These are phyloP conservation scores for Malus hybrid DNA, from an alignment of 331 rosid species.

Conservation along the genomic window DNA sequence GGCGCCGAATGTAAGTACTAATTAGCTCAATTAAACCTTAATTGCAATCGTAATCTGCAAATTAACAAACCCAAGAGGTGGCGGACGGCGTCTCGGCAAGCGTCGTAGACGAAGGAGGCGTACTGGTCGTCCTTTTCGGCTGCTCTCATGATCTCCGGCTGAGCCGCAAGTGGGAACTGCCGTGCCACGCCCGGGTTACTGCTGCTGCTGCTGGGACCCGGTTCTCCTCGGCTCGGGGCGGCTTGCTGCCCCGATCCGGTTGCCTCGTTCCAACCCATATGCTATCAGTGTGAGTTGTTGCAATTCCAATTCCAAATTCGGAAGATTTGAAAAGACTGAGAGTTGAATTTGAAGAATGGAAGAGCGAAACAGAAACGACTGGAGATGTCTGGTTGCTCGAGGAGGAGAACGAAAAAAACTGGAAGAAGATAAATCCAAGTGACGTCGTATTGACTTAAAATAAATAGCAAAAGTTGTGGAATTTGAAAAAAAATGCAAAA, in stretches of 20 bases:
- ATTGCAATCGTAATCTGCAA: neutral
- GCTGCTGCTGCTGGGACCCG: conserved; percentile 33
- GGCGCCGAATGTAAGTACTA: neutral
- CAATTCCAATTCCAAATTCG: neutral
- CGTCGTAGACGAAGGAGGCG: conserved; percentile 89
- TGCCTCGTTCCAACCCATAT: conserved; percentile 1
- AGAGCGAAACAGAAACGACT: neutral
- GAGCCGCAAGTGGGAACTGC: conserved; percentile 73
- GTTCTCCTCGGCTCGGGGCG: conserved; percentile 22
- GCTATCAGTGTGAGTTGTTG: neutral
- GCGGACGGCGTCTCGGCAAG: conserved; percentile 96
- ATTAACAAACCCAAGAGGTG: conserved; percentile 69
- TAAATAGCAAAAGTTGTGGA: neutral
- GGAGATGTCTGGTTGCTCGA: neutral
- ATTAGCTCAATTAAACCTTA: neutral
- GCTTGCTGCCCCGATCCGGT: conserved; percentile 7
- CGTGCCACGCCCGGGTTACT: conserved; percentile 20
- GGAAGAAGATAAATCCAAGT: neutral
- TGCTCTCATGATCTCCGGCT: conserved; percentile 96
- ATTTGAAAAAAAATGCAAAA: rapidly evolving
- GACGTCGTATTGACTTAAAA: neutral
- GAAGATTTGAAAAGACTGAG: neutral
- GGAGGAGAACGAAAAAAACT: neutral
- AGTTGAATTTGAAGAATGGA: neutral
- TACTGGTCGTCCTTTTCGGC: conserved; percentile 97